Base-by-base conservation (phyloP, 768 basidiomycete species). In the Basidioascus undulatus region DNA sequence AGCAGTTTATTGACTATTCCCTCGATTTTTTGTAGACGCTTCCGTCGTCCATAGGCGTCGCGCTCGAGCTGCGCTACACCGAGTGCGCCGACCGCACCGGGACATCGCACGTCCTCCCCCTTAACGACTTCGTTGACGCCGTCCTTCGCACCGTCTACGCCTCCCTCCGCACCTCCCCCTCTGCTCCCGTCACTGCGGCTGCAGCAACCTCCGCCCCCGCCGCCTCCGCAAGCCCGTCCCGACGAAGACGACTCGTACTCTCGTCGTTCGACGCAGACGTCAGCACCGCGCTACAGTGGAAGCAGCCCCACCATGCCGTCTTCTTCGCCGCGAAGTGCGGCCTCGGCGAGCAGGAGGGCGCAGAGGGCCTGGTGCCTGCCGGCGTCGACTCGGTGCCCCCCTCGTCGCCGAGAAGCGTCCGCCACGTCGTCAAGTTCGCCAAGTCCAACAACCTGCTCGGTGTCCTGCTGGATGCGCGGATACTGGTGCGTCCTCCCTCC, bases 221-320 rank as follows among this genome's bases (percentile, higher is more conserved):
- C n/a, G n/a, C n/a, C n/a, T n/a, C n/a, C n/a, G n/a, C n/a, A n/a
- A n/a, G n/a, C n/a, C n/a, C n/a, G n/a, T n/a, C n/a, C n/a, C n/a
- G n/a, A n/a, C n/a, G n/a, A n/a, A n/a, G n/a, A n/a, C n/a, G n/a
- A n/a, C 71, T 94, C 45, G 71, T 83, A n/a, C 84, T 98, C 55
- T 75, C 76, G 30, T 89, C 84, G 6, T 96, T 80, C 57, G 76
- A 77, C 36, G 81, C 87, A 8, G 74, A 80, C 54, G 70, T 84
- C 0, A 89, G 84, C 57, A 72, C 80, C 7, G 75, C 80, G 13
- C 59, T 94, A 41, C 96, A 98, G 53, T 96, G 89, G 92, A 98
- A 98, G 59, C 89, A 98, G 59, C 89, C 89, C 11, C 96, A 96
- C 57, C 96, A 89, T 66, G 84, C 89, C 40, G 87, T 96, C 28